Percentiles rank a stretch among this genome's conserved stretches.
Conservation (phyloP, 192 early-diverging fungal genomes). For the Chytriomyces confervae region DNA sequence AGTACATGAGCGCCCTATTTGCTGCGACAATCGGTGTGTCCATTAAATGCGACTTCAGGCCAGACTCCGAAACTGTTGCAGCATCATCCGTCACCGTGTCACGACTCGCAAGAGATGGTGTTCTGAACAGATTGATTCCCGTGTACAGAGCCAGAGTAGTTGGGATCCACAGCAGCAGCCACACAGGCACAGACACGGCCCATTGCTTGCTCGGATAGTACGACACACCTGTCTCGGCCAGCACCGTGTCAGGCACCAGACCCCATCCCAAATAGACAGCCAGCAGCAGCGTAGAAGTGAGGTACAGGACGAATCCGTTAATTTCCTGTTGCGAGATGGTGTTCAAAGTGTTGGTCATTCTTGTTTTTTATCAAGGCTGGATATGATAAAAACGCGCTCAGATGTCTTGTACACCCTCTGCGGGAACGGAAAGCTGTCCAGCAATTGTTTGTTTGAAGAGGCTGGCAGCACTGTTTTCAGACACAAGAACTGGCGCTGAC, state of each 20-base stretch:
- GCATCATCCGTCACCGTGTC: neutral
- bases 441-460: no score
- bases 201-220: neutral
- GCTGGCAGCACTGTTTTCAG: no score
- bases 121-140: neutral
- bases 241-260: neutral
- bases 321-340: neutral
- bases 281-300: neutral
- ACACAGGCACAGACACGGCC: neutral
- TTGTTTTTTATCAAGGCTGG: no score
- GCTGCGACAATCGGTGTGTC: neutral
- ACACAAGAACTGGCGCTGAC: no score
- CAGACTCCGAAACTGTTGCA: neutral
- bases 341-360: neutral
- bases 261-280: neutral
- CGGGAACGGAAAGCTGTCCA: no score
- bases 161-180: neutral
- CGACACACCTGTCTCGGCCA: neutral
- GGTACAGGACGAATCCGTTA: neutral
- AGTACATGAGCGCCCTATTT: neutral
- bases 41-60: neutral
- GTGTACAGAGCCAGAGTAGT: neutral
- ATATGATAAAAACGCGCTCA: no score
- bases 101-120: neutral
- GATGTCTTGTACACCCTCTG: no score